Conservation (phyloP, 2,329 filamentous ascomycete genomes). For the Coccinonectria pachysandricola region DNA sequence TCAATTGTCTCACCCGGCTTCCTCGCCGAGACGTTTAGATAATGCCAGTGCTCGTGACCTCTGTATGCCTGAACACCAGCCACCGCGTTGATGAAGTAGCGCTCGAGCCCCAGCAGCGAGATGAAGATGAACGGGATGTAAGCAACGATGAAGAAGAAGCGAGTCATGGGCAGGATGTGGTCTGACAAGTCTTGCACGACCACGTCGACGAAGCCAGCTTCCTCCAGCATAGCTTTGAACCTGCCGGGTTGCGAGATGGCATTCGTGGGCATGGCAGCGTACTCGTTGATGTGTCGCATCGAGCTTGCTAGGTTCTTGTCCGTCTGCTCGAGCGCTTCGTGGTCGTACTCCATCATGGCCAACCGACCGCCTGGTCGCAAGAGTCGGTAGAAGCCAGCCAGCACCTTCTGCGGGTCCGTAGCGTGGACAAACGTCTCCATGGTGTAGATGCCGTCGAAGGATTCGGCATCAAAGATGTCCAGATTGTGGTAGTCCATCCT, state of each 20-base stretch:
- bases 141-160: constrained; percentile 31
- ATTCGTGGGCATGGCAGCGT: constrained; percentile 36
- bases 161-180: constrained; percentile 37
- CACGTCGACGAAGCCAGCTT: constrained; percentile 35
- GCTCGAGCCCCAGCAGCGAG: constrained; percentile 4
- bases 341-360: constrained; percentile 37
- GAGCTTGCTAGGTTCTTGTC: constrained; percentile 3
- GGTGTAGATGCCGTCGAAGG: constrained; percentile 42
- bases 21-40: constrained; percentile 4
- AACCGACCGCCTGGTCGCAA: constrained; percentile 37
- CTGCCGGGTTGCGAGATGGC: constrained; percentile 26
- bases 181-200: constrained; percentile 31
- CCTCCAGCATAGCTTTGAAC: constrained; percentile 30
- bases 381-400: constrained; percentile 35
- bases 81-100: constrained; percentile 7
- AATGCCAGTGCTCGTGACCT: constrained; percentile 4
- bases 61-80: constrained; percentile 5
- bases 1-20: too few relatives aligned
- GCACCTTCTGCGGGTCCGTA: constrained; percentile 32
- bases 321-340: constrained; percentile 14
- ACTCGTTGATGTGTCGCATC: constrained; percentile 29
- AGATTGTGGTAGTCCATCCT: constrained; percentile 43
- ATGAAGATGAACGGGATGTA: constrained; percentile 15
- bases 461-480: constrained; percentile 24
- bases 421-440: constrained; percentile 48